These are phyloP conservation scores for Elaeis guineensis DNA, from an alignment of 176 grass and related monocot species.

Conservation along the genomic window DNA sequence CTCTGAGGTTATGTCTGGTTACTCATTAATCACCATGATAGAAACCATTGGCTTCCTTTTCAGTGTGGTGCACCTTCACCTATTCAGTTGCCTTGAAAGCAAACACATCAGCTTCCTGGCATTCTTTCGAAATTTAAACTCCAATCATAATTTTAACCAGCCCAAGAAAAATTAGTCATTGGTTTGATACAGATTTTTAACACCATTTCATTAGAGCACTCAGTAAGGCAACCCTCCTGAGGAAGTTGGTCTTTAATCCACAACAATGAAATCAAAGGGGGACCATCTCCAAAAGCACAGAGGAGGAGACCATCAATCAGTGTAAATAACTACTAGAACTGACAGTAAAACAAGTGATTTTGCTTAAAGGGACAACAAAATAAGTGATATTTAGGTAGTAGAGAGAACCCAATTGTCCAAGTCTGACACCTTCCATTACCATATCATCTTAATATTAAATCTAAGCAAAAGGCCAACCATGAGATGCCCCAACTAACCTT, in stretches of 20 bases:
- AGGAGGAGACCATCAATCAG: constrained; percentile 11
- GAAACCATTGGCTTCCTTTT: too few species aligned
- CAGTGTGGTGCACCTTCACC: too few species aligned
- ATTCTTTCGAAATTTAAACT: too few species aligned
- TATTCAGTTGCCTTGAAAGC: too few species aligned
- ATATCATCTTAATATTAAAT: constrained; percentile 46
- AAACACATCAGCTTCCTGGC: too few species aligned
- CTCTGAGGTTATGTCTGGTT: too few species aligned
- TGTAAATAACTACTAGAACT: constrained; percentile 9
- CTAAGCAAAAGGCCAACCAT: constrained; percentile 54
- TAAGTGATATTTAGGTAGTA: constrained; percentile 17
- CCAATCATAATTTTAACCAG: too few species aligned
- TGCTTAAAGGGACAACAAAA: constrained; percentile 33
- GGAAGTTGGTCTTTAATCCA: constrained; percentile 20
- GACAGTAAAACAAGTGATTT: constrained; percentile 20
- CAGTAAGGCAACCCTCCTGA: constrained; percentile 21
- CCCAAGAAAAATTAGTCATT: too few species aligned
- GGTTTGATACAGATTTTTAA: too few species aligned
- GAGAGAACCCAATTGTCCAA: constrained; percentile 10
- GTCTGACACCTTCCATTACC: constrained; percentile 16
- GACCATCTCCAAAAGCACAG: constrained; percentile 12
- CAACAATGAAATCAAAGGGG: constrained; percentile 14
- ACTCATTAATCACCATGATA: too few species aligned
- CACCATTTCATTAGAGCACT: background rate
- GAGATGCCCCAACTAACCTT: constrained; percentile 61